Conservation (phyloP, 345 rosid genomes). For the Clausena lansium region DNA sequence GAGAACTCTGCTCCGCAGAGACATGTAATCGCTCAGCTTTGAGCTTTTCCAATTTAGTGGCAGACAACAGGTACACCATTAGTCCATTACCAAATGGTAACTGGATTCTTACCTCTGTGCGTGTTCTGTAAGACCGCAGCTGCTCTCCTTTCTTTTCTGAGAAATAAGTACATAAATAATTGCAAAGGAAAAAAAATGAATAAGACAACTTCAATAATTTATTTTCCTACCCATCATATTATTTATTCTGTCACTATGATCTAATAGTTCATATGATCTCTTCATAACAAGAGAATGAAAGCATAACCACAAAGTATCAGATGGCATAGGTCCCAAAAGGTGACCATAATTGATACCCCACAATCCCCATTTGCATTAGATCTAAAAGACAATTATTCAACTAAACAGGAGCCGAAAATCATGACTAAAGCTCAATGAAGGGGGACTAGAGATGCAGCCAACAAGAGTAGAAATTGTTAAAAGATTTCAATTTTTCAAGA, state of each 20-base stretch:
- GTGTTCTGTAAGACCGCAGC: neutral
- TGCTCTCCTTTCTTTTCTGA: neutral
- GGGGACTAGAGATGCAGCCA: neutral
- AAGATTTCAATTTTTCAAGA: neutral
- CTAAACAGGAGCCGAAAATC: neutral
- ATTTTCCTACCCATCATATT: neutral
- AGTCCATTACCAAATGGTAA: neutral
- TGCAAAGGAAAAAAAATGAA: neutral
- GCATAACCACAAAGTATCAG: neutral
- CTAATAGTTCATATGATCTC: neutral
- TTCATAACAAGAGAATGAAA: neutral
- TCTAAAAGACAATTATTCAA: neutral
- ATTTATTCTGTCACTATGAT: neutral
- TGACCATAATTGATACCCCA: neutral
- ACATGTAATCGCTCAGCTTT: neutral
- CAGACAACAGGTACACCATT: neutral
- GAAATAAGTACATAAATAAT: neutral
- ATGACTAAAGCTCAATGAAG: neutral
- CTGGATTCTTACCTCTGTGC: neutral
- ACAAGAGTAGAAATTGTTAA: neutral
- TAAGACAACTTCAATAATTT: neutral
- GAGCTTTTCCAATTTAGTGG: constrained; percentile 2
- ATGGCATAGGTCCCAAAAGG: neutral
- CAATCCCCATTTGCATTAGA: neutral
- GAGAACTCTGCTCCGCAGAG: neutral